Evolutionary conservation across 805 yeast species (phyloP).

Genomic region (Candida stauntonica): DNA sequence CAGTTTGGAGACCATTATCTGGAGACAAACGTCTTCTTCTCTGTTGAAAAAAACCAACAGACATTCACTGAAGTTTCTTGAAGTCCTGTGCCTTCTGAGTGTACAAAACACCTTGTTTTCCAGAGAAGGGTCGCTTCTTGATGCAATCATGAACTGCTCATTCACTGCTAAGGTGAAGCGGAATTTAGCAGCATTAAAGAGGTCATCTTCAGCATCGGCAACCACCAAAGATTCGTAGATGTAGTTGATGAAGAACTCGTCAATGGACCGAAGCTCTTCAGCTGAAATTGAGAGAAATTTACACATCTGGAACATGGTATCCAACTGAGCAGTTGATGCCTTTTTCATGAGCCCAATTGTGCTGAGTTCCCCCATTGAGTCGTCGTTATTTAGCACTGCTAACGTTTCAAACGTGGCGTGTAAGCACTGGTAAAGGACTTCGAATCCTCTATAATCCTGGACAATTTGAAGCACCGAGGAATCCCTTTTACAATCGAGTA

Average conservation of each 20-base stretch:
- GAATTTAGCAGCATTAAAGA: constrained; percentile 62
- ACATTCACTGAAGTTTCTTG: constrained; percentile 59
- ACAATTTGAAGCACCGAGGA: constrained; percentile 39
- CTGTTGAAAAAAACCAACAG: constrained; percentile 75
- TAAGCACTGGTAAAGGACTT: constrained; percentile 38
- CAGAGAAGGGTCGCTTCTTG: constrained; percentile 24
- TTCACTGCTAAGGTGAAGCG: constrained; percentile 69
- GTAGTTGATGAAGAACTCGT: constrained; percentile 41
- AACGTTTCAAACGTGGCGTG: constrained; percentile 28
- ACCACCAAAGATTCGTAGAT: constrained; percentile 44
- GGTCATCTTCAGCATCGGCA: constrained; percentile 46
- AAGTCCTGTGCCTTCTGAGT: constrained; percentile 40
- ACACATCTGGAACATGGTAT: constrained; percentile 52
- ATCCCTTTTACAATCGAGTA: constrained; percentile 42
- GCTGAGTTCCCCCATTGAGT: constrained; percentile 24
- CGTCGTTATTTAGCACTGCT: constrained; percentile 26
- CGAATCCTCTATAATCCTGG: constrained; percentile 50
- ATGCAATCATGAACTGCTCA: constrained; percentile 79
- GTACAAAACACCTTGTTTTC: constrained; percentile 53
- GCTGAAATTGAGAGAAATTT: constrained; percentile 41
- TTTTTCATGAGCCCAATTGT: constrained; percentile 33
- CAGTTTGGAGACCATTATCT: constrained; percentile 74
- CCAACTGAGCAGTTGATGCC: constrained; percentile 42
- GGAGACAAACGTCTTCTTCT: constrained; percentile 63
- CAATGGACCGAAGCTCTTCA: constrained; percentile 39